A percentile compares a stretch with the other conserved stretches of the same genome.
phyloP scores from a whole-genome alignment of 2,329 filamentous ascomycete species.

The Fusarium anthophilum region DNA sequence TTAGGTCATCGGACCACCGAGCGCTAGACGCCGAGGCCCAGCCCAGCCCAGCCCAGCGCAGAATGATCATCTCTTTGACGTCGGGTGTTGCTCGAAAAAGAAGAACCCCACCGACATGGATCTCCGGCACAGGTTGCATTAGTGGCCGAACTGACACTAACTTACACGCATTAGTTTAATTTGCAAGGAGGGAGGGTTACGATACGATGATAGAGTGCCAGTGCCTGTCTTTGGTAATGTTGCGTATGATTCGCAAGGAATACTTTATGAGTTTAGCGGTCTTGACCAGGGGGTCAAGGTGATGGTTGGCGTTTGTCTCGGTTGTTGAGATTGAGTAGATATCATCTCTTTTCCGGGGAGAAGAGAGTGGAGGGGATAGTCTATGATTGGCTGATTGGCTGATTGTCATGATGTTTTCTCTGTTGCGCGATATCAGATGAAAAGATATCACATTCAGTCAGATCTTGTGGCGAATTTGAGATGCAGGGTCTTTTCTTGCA shows the following conservation, averaged over 20 bases:
- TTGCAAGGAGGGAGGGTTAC: background rate
- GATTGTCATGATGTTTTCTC: background rate
- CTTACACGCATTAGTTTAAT: slow-evolving; percentile 11
- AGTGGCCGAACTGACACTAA: slow-evolving; percentile 28
- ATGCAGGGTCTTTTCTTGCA: background rate
- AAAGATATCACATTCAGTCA: background rate
- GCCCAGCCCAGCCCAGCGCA: background rate
- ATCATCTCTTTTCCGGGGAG: background rate
- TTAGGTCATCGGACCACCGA: background rate
- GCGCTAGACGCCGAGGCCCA: background rate
- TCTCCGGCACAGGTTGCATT: slow-evolving; percentile 27
- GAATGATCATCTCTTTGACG: background rate
- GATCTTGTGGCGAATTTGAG: background rate
- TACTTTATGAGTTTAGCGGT: background rate
- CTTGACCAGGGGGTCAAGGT: background rate
- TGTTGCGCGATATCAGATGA: background rate
- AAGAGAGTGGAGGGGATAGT: background rate
- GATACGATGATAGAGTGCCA: background rate
- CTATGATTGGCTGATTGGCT: slow-evolving; percentile 1
- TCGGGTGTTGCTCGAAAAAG: background rate
- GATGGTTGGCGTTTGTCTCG: background rate
- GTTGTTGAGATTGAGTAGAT: background rate
- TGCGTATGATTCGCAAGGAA: background rate
- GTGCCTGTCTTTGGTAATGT: background rate
- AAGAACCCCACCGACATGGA: background rate